Percentiles rank a stretch among this genome's conserved stretches.
phyloP scores from a whole-genome alignment of 352 stramenopile species.

The Phytophthora chlamydospora region DNA sequence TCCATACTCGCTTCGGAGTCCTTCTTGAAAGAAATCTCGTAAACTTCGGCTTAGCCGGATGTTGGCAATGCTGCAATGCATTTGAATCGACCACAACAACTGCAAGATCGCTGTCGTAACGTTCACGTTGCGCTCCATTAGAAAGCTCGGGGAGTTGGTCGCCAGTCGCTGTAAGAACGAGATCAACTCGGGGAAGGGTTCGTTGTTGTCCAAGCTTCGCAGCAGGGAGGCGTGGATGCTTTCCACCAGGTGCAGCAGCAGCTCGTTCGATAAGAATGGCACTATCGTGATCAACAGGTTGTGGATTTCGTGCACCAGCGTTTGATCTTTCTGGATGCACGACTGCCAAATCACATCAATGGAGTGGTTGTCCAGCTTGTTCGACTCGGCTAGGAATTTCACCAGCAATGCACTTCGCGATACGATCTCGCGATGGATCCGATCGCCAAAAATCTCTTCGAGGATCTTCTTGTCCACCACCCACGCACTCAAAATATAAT shows the following conservation, averaged over 20 bases:
- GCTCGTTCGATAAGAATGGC: conserved; percentile 73
- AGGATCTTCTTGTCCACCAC: conserved; percentile 78
- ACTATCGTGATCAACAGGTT: conserved; percentile 76
- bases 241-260: conserved; percentile 76
- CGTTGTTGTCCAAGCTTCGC: conserved; percentile 55
- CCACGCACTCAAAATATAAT: conserved; percentile 79
- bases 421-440: conserved; percentile 90
- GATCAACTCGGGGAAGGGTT: conserved; percentile 72
- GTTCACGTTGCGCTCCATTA: conserved; percentile 68
- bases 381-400: conserved; percentile 86
- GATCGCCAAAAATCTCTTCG: conserved; percentile 88
- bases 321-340: conserved; percentile 86
- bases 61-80: conserved; percentile 65
- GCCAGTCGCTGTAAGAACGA: conserved; percentile 83
- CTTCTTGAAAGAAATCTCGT: conserved; percentile 83
- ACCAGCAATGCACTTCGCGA: conserved; percentile 80
- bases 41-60: conserved; percentile 68
- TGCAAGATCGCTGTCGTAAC: conserved; percentile 75
- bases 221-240: conserved; percentile 65
- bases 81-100: conserved; percentile 86
- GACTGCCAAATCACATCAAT: conserved; percentile 84
- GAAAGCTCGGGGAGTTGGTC: conserved; percentile 65
- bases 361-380: conserved; percentile 66
- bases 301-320: conserved; percentile 85
- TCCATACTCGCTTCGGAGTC: conserved; percentile 73